Evolutionary conservation across 805 yeast genomes (phyloP), one percentile per base, ranked within the genome.

Genomic region (Saccharomycopsis selenospora): DNA sequence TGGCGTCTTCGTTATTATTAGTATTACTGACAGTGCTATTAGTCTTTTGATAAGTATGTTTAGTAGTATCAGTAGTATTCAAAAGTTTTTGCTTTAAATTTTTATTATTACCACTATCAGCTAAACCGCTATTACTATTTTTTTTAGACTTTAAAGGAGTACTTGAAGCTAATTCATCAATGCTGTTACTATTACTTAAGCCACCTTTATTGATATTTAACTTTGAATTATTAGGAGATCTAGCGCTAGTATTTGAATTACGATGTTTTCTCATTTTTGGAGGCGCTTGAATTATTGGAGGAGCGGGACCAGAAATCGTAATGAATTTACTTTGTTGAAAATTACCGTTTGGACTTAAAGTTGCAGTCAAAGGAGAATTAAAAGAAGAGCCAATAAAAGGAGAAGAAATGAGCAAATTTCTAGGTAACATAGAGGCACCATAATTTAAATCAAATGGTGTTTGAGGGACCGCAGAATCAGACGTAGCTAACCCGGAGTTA

Each of bases 391-490:
- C 52, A 7, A 53, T 46, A 57, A 73, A 80, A 0, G 87, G 87
- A 2, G 86, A 79, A 3, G 77, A 71, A 50, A 77, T 66, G 43
- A 82, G 63, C 45, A 82, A 62, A 56, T 80, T 83, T 14, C 81
- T 66, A 1, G 89, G 89, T 17, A 82, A 64, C 69, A 81, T 70
- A 11, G 81, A 73, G 3, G 77, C 73, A 6, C 83, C 80, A 56
- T 79, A 80, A 3, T 73, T 65, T 49, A 74, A 61, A 58, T 81
- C 86, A 56, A 79, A 71, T 1, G 87, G 85, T 2, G 82, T 72
- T 36, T 61, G 68, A 2, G 79, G 78, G 23, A 53, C 51, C n/a
- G n/a, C n/a, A 8, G 46, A 43, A 28, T 48, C 48, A 10, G 13
- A 20, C 22, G 24, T 42, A 36, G 47, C 20, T 14, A 30, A 1